Base-by-base conservation (phyloP, 2,329 filamentous ascomycete species). In the Chrysoporthe puriensis region DNA sequence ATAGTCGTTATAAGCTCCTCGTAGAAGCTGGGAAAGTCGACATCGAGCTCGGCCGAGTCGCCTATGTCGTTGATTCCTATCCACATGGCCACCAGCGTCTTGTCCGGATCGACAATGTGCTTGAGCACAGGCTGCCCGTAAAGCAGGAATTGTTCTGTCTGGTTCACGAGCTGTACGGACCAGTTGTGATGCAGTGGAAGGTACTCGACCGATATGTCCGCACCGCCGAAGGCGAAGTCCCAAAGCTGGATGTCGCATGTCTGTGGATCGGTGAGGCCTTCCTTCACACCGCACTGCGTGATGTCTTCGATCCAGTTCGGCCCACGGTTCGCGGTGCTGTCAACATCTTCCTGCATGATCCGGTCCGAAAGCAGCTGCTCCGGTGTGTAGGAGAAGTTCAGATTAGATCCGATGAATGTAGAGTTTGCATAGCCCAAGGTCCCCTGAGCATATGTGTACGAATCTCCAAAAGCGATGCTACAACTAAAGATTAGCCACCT, bases 11-110 rank as follows among this genome's bases (percentile, higher is more conserved):
- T 78, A 5, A 85, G 73, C 13, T 74, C 72, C 4, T 79, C 74
- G 72, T 85, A 86, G 70, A 84, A 80, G 0, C 72, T 74, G 3
- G 78, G 76, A 69, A 85, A 86, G 13, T 78, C 76, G 14, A 81
- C 75, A 14, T 71, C 77, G 43, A 79, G 81, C 52, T 80, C 79
- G 16, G 75, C 77, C 7, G 81, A 80, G 72, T 88, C 85, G 70
- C 78, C 80, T 69, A 88, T 84, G 66, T 88, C 85, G 72, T 88
- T 88, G 68, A 87, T 79, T 1, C 84, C 86, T 58, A 87, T 88
- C 81, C 83, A 88, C 48, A 86, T 73, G 2, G 81, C 81, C 0
- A 86, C 79, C 1, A 87, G 76, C 1, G 82, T 78, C 21, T 79
- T 74, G 4, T 75, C 70, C 18, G 79, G 75, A 11, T 80, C 72